Percentiles rank a stretch among this genome's conserved stretches.
Conservation (phyloP, 495 filamentous ascomycete genomes). For the Aspergillus ellipticus region DNA sequence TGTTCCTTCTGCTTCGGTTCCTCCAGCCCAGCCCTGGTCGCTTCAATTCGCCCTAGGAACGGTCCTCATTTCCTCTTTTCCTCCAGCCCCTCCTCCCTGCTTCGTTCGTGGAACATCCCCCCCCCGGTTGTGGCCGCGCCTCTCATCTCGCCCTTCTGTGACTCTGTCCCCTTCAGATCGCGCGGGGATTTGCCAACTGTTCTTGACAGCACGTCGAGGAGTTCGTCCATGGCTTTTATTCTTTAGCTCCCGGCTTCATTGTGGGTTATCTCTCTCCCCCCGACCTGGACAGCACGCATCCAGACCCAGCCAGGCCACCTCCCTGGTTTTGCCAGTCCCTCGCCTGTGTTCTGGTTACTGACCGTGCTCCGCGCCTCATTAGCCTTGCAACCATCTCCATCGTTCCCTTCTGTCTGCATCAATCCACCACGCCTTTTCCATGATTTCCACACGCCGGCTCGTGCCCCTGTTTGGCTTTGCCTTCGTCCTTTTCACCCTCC, state of each 20-base stretch:
- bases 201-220: not conserved
- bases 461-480: slow-evolving; percentile 35
- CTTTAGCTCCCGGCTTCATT: not conserved
- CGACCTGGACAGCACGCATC: not conserved
- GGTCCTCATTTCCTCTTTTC: not conserved
- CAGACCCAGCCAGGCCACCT: not conserved
- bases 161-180: not conserved
- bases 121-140: not conserved
- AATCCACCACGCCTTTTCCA: slow-evolving; percentile 17
- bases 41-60: not conserved
- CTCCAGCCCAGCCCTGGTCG: not conserved
- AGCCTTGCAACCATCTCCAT: slow-evolving; percentile 1
- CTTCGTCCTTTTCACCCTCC: slow-evolving; percentile 31
- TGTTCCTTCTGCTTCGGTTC: not conserved
- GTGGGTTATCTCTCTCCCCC: slow-evolving; percentile 3
- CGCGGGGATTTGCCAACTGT: slow-evolving; percentile 11
- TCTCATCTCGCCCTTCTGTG: not conserved
- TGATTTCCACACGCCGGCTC: slow-evolving; percentile 38
- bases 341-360: not conserved
- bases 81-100: not conserved
- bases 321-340: not conserved
- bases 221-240: not conserved
- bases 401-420: not conserved
- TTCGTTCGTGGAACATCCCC: not conserved
- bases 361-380: not conserved